A percentile compares a stretch with the other conserved stretches of the same genome.
phyloP scores from a whole-genome alignment of 371 early-diverging fungal genomes.

The Mucor racemosus region DNA sequence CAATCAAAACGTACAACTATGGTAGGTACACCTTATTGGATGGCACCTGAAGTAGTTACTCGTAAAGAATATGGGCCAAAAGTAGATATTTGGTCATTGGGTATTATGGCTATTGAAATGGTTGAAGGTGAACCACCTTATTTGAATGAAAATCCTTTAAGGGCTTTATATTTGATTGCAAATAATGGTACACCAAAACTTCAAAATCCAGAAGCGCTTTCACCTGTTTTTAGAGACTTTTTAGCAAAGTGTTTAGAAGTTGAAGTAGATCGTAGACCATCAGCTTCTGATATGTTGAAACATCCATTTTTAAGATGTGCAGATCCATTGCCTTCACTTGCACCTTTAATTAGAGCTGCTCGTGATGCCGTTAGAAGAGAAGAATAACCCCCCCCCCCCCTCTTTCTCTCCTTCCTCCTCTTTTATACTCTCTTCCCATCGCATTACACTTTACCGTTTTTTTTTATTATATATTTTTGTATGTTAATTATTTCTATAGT shows the following conservation, averaged over 20 bases:
- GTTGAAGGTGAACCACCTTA: conserved; percentile 97
- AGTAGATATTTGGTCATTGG: conserved; percentile 98
- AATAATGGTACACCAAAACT: conserved; percentile 95
- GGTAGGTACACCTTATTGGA: conserved; percentile 96
- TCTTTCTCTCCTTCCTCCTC: background rate
- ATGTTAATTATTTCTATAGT: conserved; percentile 3
- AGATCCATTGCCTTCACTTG: conserved; percentile 84
- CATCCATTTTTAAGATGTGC: conserved; percentile 92
- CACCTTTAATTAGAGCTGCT: conserved; percentile 89
- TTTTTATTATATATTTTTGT: background rate
- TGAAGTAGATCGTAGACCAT: conserved; percentile 84
- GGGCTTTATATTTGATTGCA: conserved; percentile 92
- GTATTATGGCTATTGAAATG: conserved; percentile 96
- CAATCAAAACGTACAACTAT: conserved; percentile 86
- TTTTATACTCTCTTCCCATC: background rate
- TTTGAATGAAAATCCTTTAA: conserved; percentile 85
- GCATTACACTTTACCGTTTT: background rate
- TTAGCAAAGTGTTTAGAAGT: conserved; percentile 84
- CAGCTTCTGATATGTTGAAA: conserved; percentile 77
- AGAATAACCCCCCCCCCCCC: conserved; percentile 10
- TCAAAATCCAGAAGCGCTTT: conserved; percentile 87
- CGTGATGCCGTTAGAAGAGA: conserved; percentile 35
- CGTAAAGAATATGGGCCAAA: conserved; percentile 91
- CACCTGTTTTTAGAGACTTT: conserved; percentile 83
- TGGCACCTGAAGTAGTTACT: conserved; percentile 97